Evolutionary conservation across 108 stramenopile species (phyloP), one percentile per base, ranked within the genome.

Genomic region (Pseudonitzschia multiseries): DNA sequence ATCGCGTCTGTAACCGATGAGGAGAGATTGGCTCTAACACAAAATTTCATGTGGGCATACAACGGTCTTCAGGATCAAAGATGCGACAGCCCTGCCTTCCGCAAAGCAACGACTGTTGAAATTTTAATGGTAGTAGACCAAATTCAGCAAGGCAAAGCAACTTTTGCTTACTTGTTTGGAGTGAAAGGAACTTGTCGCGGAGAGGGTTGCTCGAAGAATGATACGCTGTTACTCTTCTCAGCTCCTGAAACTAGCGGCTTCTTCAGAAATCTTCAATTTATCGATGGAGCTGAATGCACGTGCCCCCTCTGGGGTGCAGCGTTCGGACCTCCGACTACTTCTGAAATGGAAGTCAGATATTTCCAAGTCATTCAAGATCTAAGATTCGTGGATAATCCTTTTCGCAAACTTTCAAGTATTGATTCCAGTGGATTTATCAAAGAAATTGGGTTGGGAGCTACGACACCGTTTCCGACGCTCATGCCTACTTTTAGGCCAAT

Each of bases 111-210:
- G 21, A 8, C 65, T 50, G 67, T 67, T 26, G 68, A 73, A 20
- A 73, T 79, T 44, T 54, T 42, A 2, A 42, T 79, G 29, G 36
- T 44, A n/a, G 59, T 72, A 32, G 60, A 71, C n/a, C 68, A 64
- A n/a, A 48, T 50, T 22, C 52, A 73, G 33, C 10, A 56, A 53
- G 36, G 44, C 3, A 31, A 53, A n/a, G 9, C 57, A 59, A 53
- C 68, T 8, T 79, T 79, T 54, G 44, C 69, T 17, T 73, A 73
- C 28, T 31, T 79, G 28, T 73, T 79, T 50, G 31, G 28, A 13
- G 72, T 79, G 13, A 57, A 68, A 48, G 78, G 72, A 69, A 73
- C 67, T 28, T 79, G 78, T 72, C 66, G 68, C 27, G 72, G 72
- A n/a, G 21, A 51, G 2, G 78, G 78, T 56, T 79, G 78, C 43